Percentiles rank a stretch among this genome's conserved stretches.
Conservation (phyloP, 148 eudicot genomes). For the Rhododendron mucronatum region DNA sequence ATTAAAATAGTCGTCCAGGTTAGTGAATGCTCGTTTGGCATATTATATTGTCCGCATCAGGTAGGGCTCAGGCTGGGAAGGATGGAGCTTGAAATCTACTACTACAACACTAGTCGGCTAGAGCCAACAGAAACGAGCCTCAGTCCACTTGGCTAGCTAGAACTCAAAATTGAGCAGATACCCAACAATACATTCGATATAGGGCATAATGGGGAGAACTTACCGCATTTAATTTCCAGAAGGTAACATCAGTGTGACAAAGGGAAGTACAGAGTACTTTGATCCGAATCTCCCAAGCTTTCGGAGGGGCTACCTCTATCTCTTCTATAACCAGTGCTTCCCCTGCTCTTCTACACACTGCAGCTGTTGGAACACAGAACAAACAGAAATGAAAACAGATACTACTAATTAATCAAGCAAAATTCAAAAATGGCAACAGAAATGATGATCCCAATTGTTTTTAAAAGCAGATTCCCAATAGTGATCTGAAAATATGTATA, state of each 20-base stretch:
- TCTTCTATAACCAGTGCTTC: slow-evolving; percentile 63
- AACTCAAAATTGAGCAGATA: not conserved
- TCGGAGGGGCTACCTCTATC: slow-evolving; percentile 58
- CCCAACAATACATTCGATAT: not conserved
- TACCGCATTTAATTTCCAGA: slow-evolving; percentile 57
- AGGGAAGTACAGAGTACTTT: slow-evolving; percentile 74
- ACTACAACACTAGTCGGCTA: not conserved
- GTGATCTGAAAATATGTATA: not conserved
- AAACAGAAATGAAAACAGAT: not conserved
- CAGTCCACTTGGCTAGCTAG: not conserved
- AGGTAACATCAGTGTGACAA: slow-evolving; percentile 64
- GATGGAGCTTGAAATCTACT: not conserved
- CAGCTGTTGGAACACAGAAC: slow-evolving; percentile 37
- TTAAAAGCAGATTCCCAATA: not conserved
- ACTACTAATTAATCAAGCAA: not conserved
- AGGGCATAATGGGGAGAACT: not conserved
- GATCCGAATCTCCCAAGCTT: slow-evolving; percentile 63
- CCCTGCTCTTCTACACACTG: slow-evolving; percentile 61
- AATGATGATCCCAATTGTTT: not conserved
- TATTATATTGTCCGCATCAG: not conserved
- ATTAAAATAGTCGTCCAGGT: not conserved
- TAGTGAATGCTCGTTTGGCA: not conserved
- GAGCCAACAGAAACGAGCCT: not conserved
- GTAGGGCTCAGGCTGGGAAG: not conserved
- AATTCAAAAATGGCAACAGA: not conserved